Evolutionary conservation across 2,329 filamentous ascomycete genomes (phyloP), one percentile per base, ranked within the genome.

Genomic region (Neofusicoccum cordaticola): DNA sequence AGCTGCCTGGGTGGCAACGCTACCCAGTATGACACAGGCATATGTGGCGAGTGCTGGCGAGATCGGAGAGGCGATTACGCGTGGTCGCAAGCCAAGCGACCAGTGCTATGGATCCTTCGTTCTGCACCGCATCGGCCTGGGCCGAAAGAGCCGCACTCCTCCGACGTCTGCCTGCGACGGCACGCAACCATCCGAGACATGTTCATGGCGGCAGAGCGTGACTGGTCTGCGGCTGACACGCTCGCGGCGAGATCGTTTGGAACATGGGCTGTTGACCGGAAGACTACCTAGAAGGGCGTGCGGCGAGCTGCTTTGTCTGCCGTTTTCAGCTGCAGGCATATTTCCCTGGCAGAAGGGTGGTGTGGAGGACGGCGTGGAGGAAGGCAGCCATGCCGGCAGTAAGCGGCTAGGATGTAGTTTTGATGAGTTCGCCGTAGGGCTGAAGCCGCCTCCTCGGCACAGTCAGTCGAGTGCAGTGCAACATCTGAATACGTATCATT

Each of bases 1-100:
- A 75, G 76, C 31, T 73, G 74, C 22, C 66, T 82, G 4, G 74
- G 72, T 52, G 66, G 75, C 11, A 58, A 47, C 19, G 27, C 48
- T 15, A 50, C 56, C 2, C 44, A 34, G 13, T 53, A 50, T 47
- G 76, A 80, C 58, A 70, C 80, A 27, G 80, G 80, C 4, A 76
- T 83, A 11, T 83, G 81, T 66, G 71, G 70, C 0, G 78, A 80
- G 1, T 83, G 81, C 68, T 83, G 81, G 81, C 68, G 69, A 19
- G 66, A 75, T 15, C 69, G 74, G 52, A 74, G 80, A 39, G 61
- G 65, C 1, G 70, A 75, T 27, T 80, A 81, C 67, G 75, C 80
- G 63, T 83, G 81, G 81, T 72, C 73, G 15, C 68, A 75, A 15
- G 73, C 76, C 19, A 83, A 83, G 73, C 72, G 78, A 68, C 80